Evolutionary conservation across 2,329 filamentous ascomycete species (phyloP).

Genomic region (Fusarium pseudocircinatum): DNA sequence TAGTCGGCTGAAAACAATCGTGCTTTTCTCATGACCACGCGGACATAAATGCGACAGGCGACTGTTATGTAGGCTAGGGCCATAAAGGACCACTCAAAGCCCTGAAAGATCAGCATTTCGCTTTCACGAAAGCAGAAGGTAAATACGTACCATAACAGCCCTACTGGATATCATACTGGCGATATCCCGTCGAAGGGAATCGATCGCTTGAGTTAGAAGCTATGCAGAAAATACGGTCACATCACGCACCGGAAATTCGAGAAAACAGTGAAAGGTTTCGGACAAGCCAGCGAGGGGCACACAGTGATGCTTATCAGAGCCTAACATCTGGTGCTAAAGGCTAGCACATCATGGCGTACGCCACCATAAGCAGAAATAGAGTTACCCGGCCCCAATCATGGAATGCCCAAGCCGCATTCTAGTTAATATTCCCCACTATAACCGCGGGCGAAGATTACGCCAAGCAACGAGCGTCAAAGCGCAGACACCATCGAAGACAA

Average conservation of each 20-base stretch:
- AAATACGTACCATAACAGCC: background rate
- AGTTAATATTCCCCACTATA: background rate
- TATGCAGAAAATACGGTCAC: too few species aligned
- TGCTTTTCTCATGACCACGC: background rate
- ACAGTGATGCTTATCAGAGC: background rate
- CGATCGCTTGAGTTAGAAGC: background rate
- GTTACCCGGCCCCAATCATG: background rate
- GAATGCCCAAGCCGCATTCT: background rate
- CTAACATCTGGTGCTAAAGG: background rate
- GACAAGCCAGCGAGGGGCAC: background rate
- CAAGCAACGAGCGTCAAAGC: background rate
- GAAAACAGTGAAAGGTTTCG: background rate
- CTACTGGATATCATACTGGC: conserved; percentile 3
- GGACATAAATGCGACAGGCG: conserved; percentile 1
- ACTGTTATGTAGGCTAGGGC: background rate
- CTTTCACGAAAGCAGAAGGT: accelerated
- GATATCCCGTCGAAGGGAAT: background rate
- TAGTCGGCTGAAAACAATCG: background rate
- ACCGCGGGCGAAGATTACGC: background rate
- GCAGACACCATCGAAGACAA: background rate
- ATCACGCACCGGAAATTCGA: background rate
- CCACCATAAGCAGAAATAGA: background rate
- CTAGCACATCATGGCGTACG: background rate
- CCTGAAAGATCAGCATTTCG: background rate
- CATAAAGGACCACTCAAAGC: conserved; percentile 8